phyloP scores from a whole-genome alignment of 2,329 filamentous ascomycete genomes.

The Pseudocercospora eumusae region DNA sequence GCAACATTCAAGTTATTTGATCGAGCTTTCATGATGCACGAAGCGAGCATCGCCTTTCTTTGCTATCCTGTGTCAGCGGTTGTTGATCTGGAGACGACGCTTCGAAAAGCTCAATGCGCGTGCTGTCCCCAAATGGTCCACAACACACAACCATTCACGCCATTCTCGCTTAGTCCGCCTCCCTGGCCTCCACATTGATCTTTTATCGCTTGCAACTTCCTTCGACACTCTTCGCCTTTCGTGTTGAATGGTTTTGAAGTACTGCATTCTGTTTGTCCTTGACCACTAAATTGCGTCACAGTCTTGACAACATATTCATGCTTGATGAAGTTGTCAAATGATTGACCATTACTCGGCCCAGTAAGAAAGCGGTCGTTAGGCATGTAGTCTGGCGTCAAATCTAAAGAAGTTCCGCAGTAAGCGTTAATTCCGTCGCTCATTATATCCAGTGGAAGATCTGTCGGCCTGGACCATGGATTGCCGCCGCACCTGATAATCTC shows the following conservation, averaged over 20 bases:
- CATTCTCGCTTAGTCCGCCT: conserved; percentile 20
- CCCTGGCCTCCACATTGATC: conserved; percentile 22
- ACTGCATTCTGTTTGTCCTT: conserved; percentile 17
- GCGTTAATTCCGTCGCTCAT: conserved; percentile 15
- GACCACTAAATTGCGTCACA: conserved; percentile 20
- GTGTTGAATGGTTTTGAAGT: conserved; percentile 15
- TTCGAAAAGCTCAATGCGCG: conserved; percentile 4
- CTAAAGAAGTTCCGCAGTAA: conserved; percentile 17
- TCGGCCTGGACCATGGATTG: conserved; percentile 18
- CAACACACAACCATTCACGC: conserved; percentile 21
- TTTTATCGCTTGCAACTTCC: conserved; percentile 14
- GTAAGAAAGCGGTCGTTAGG: conserved; percentile 14
- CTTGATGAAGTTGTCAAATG: conserved; percentile 17
- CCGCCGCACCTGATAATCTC: conserved; percentile 22
- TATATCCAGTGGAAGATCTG: conserved; percentile 11
- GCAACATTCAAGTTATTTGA: background rate
- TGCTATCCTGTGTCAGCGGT: background rate
- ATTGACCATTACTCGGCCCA: conserved; percentile 12
- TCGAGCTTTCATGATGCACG: background rate
- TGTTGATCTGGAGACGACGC: background rate
- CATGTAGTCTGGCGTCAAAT: conserved; percentile 14
- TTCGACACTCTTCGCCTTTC: conserved; percentile 18
- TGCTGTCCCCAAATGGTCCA: conserved; percentile 24
- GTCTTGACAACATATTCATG: conserved; percentile 14
- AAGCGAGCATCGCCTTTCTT: background rate